Evolutionary conservation across 2,329 filamentous ascomycete genomes (phyloP).

Genomic region (Aspergillus transmontanensis): DNA sequence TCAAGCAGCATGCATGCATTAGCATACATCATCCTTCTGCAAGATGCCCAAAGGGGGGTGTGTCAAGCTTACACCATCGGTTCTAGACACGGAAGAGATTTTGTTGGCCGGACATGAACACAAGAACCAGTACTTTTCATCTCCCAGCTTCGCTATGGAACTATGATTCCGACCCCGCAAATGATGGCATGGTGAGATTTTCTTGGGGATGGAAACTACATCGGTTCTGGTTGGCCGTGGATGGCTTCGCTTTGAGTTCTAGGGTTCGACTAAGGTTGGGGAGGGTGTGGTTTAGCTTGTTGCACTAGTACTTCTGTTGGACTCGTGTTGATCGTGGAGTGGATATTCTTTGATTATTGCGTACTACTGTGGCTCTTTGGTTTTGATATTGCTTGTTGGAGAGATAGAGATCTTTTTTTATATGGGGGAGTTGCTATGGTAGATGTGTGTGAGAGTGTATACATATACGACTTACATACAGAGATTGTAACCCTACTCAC

Average conservation of each 20-base stretch:
- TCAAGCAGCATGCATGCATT: slow-evolving; percentile 7
- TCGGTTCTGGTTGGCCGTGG: background rate
- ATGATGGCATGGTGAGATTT: background rate
- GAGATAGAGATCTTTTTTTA: no score
- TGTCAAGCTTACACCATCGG: slow-evolving; percentile 3
- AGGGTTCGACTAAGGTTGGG: background rate
- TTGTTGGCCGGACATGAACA: background rate
- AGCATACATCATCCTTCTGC: slow-evolving; percentile 13
- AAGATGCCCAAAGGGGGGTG: slow-evolving; percentile 6
- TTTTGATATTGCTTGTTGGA: background rate
- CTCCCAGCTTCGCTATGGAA: background rate
- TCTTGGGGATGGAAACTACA: background rate
- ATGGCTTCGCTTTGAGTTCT: background rate
- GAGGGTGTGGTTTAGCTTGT: background rate
- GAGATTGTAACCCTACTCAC: background rate
- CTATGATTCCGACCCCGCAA: background rate
- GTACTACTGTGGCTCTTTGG: background rate
- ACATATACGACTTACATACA: no score
- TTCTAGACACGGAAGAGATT: slow-evolving; percentile 4
- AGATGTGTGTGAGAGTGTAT: background rate
- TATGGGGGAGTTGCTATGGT: background rate
- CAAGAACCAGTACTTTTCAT: slow-evolving; percentile 3
- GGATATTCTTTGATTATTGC: background rate
- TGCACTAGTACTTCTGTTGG: background rate
- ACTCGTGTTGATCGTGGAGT: background rate